Evolutionary conservation across 805 yeast species (phyloP), one percentile per base, ranked within the genome.

Genomic region (Candida andamanensis): DNA sequence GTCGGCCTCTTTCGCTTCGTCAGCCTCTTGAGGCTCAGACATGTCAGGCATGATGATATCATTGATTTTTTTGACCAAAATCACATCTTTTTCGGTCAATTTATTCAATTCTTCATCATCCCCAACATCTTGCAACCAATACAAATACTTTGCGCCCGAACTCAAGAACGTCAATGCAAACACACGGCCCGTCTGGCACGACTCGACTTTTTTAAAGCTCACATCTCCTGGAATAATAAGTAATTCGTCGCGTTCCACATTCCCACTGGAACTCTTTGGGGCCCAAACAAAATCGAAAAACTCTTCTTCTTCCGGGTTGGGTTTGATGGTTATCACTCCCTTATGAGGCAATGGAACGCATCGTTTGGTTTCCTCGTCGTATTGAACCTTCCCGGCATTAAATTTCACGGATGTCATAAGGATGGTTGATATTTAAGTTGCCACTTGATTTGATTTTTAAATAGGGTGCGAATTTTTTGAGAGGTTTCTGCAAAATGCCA

Each of bases 151-250:
- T 22, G 80, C 78, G 29, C 83, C 82, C 17, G 85, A 72, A 36
- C 78, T 67, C 43, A 68, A 63, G 52, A 80, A 80, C 38, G 73
- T 70, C 56, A 81, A 67, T 15, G 79, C 78, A 44, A 76, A 79
- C 11, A 86, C 87, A 39, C 95, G 67, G 11, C 95, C 95, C 0
- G 86, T 74, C 26, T 60, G 71, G 55, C 94, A 82, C 17, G 84
- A 74, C 30, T 67, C 56, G 26, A 84, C 75, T 33, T 74, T 83
- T 40, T 73, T 72, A 77, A 87, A 84, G 26, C 80, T 74, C 32
- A 83, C 90, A 49, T 86, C 95, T 2, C 94, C 95, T 0, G 94
- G 92, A 44, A 85, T 78, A 26, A 85, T 73, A 42, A 85, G 63
- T 37, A 84, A 65, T 42, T 80, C 87, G 33, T 77, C 82, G 27